Evolutionary conservation across 1,284 basidiomycete genomes (phyloP), one percentile per base, ranked within the genome.

Genomic region (Nidula niveotomentosa): DNA sequence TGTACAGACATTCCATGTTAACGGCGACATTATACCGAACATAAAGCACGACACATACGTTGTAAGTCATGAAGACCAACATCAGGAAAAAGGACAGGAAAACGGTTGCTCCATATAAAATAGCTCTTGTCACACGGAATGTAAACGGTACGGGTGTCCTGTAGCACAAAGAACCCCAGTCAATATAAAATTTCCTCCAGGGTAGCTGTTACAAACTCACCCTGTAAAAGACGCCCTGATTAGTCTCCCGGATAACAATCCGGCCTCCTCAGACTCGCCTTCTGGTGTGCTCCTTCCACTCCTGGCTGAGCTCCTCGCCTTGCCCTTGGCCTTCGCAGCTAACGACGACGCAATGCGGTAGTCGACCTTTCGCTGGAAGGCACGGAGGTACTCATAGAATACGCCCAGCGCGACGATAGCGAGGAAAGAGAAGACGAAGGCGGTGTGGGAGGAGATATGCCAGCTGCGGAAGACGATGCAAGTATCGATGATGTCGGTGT

Each of bases 21-120:
- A 54, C 48, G 34, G 54, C 33, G 52, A 30, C 23, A 51, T 45
- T 48, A 36, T 6, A 30, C 53, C 18, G 33, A 39, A 45, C 51
- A 9, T 48, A 33, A 52, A 36, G 36, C 39, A n/a, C 54, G 57
- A 8, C 44, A 68, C 76, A 60, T 57, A 91, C 90, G 60, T 93
- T 93, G 73, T 92, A 93, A 6, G 91, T 93, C 90, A 93, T 93
- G 73, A 91, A 92, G 46, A 93, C 81, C 54, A 93, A 74, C 91
- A 93, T 93, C 64, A 93, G 82, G 80, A 93, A 93, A 76, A 91
- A 91, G 30, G 90, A 91, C 51, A 92, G 66, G 69, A 86, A 85
- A 34, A 90, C 83, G 4, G 81, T 82, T 6, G 72, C 70, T 34
- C 84, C 90, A 62, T 93, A 93, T 33, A 90, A 66, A 3, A 69